Evolutionary conservation across 352 stramenopile genomes (phyloP).

Genomic region (Thraustotheca clavata): DNA sequence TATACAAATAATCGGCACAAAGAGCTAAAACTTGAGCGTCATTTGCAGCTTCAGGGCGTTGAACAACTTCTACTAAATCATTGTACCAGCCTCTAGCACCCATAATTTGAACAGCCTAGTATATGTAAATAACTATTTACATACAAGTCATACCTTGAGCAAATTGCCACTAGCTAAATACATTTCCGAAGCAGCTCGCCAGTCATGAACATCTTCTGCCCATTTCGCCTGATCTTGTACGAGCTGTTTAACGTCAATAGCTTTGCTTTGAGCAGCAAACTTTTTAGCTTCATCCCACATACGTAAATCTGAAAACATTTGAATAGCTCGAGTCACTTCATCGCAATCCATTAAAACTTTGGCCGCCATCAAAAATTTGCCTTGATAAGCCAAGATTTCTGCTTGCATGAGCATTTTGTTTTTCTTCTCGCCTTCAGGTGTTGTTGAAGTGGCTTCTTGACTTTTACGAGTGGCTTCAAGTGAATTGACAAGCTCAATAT

Average conservation of each 20-base stretch:
- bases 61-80: conserved; percentile 73
- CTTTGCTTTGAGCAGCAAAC: conserved; percentile 71
- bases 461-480: conserved; percentile 72
- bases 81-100: conserved; percentile 79
- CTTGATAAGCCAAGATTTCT: conserved; percentile 89
- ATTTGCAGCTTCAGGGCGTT: conserved; percentile 36
- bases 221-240: conserved; percentile 86
- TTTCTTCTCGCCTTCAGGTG: conserved; percentile 32
- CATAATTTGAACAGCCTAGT: conserved; percentile 76
- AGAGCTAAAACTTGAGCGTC: conserved; percentile 39
- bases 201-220: conserved; percentile 90
- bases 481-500: conserved; percentile 84
- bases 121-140: background rate
- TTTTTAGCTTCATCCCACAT: conserved; percentile 93
- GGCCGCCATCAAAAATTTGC: conserved; percentile 85
- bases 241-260: conserved; percentile 83
- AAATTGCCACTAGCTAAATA: conserved; percentile 83
- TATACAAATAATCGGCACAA: conserved; percentile 56
- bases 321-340: conserved; percentile 81
- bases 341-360: conserved; percentile 79
- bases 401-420: conserved; percentile 65
- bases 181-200: conserved; percentile 86
- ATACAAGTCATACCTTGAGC: conserved; percentile 23
- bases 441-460: conserved; percentile 31
- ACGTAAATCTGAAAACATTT: conserved; percentile 90